A percentile compares a stretch with the other conserved stretches of the same genome.
Conservation (phyloP, 2,329 filamentous ascomycete genomes). For the Alternaria sp. region DNA sequence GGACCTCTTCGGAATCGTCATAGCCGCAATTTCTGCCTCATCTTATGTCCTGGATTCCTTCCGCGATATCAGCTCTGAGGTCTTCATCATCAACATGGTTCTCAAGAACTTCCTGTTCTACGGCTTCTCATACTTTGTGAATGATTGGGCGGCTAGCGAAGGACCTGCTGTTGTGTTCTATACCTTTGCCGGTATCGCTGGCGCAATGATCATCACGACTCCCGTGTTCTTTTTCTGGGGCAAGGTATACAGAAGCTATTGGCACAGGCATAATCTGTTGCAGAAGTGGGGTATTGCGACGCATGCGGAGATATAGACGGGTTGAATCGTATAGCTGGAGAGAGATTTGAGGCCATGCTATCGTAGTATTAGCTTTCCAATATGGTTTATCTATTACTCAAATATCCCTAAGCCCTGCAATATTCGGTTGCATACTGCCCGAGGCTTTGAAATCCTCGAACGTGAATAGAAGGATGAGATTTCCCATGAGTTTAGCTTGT, state of each 20-base stretch:
- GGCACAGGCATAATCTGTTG: slow-evolving; percentile 45
- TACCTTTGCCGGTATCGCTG: slow-evolving; percentile 44
- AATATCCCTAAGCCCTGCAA: background rate
- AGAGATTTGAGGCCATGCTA: background rate
- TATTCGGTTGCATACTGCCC: background rate
- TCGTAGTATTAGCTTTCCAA: background rate
- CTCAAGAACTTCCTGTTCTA: slow-evolving; percentile 58
- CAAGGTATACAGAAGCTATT: slow-evolving; percentile 47
- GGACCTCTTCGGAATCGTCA: slow-evolving; percentile 47
- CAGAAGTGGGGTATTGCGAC: slow-evolving; percentile 46
- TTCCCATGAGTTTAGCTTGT: background rate
- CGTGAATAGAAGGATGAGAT: background rate
- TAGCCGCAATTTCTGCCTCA: slow-evolving; percentile 43
- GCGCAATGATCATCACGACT: slow-evolving; percentile 37
- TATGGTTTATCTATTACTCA: background rate
- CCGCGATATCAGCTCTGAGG: slow-evolving; percentile 53
- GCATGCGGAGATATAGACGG: slow-evolving; percentile 40
- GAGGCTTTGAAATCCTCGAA: background rate
- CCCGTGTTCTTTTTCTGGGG: slow-evolving; percentile 48
- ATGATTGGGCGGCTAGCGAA: slow-evolving; percentile 51
- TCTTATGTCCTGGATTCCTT: slow-evolving; percentile 54
- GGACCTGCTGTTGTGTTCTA: slow-evolving; percentile 53
- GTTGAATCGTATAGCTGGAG: background rate
- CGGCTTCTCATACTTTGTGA: slow-evolving; percentile 55
- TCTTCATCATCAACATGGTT: slow-evolving; percentile 57